Percentiles rank a stretch among this genome's conserved stretches.
phyloP scores from a whole-genome alignment of 2,329 filamentous ascomycete genomes.

The Exophiala sp. region DNA sequence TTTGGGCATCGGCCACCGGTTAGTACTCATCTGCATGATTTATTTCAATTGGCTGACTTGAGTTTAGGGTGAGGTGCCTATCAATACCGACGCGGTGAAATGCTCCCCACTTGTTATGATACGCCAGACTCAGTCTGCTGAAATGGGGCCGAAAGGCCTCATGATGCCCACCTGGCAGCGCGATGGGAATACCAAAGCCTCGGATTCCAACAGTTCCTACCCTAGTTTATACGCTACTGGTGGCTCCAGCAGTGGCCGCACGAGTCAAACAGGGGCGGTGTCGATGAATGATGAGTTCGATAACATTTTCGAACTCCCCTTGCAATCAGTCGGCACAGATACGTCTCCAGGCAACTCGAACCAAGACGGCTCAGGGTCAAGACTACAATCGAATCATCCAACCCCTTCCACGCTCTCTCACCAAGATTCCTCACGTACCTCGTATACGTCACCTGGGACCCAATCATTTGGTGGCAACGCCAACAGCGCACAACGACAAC shows the following conservation, averaged over 20 bases:
- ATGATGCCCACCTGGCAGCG: conserved; percentile 1
- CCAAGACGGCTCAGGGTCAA: conserved; percentile 16
- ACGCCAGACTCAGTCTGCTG: conserved; percentile 19
- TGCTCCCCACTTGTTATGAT: conserved; percentile 26
- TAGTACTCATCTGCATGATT: background rate
- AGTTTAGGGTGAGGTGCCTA: conserved; percentile 23
- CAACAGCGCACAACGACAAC: background rate
- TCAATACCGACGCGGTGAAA: conserved; percentile 25
- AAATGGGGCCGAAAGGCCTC: background rate
- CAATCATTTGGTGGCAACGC: conserved; percentile 9
- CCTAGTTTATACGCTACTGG: conserved; percentile 15
- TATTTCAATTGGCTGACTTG: conserved; percentile 4
- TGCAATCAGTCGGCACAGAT: conserved; percentile 16
- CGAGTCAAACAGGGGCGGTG: background rate
- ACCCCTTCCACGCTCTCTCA: conserved; percentile 23
- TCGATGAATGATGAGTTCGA: conserved; percentile 12
- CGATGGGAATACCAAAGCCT: background rate
- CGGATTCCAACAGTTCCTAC: conserved; percentile 3
- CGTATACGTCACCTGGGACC: conserved; percentile 23
- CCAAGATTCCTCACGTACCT: conserved; percentile 20
- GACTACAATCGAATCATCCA: conserved; percentile 24
- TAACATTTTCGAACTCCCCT: conserved; percentile 6
- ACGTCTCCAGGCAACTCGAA: conserved; percentile 19
- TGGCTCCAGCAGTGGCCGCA: conserved; percentile 1
- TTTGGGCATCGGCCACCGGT: conserved; percentile 23